phyloP scores from a whole-genome alignment of 352 stramenopile species.

The Phytophthora sp. region DNA sequence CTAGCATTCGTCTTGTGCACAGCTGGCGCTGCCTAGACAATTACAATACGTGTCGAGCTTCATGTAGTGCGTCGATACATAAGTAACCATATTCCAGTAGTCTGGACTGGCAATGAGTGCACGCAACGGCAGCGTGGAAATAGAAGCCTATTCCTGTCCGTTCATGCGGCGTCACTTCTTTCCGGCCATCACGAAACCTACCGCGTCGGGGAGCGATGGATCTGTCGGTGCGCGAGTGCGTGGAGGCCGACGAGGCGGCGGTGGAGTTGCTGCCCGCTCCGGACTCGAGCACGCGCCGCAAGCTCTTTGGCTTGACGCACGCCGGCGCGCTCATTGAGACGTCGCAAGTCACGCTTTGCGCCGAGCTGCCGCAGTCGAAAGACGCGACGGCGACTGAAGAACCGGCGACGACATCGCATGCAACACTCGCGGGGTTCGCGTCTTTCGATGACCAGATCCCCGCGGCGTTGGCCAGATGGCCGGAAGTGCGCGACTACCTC shows the following conservation, averaged over 20 bases:
- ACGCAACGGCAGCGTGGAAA: background rate
- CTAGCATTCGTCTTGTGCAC: no score
- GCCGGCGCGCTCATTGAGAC: constrained; percentile 68
- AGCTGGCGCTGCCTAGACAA: no score
- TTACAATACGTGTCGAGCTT: no score
- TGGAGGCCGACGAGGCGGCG: constrained; percentile 43
- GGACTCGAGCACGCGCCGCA: constrained; percentile 43
- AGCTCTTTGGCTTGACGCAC: constrained; percentile 70
- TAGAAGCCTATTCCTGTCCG: constrained; percentile 8
- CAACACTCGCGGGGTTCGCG: constrained; percentile 55
- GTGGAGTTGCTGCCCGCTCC: constrained; percentile 57
- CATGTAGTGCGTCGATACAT: no score
- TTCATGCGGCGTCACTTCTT: background rate
- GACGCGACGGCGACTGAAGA: background rate
- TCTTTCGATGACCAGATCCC: constrained; percentile 70
- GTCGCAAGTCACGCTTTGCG: constrained; percentile 56
- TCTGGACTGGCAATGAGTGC: no score
- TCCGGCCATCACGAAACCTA: no score
- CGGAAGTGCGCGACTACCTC: constrained; percentile 72
- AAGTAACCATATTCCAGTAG: no score
- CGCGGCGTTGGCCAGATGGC: constrained; percentile 44
- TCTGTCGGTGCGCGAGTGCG: constrained; percentile 45
- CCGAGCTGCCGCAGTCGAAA: constrained; percentile 8
- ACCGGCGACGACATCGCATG: background rate
- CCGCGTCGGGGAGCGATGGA: constrained; percentile 25